These are phyloP conservation scores for Leccinum arenicola DNA, from an alignment of 768 basidiomycete genomes.

Conservation along the genomic window DNA sequence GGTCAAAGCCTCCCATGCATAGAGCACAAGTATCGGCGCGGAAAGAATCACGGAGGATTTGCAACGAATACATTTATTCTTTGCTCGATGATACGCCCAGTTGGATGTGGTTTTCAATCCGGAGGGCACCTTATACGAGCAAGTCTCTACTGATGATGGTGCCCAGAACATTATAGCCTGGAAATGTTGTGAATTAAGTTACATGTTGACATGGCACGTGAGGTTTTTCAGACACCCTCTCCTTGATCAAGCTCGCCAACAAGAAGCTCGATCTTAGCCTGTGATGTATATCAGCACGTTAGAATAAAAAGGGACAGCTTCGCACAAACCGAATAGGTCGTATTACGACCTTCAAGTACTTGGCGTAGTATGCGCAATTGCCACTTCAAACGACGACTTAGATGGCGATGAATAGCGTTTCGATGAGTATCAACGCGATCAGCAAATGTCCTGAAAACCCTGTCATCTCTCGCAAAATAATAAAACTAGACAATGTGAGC, in stretches of 20 bases:
- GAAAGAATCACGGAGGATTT: neutral
- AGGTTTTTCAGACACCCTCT: slow-evolving; percentile 41
- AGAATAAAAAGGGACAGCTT: neutral
- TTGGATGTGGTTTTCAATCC: slow-evolving; percentile 58
- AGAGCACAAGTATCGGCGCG: neutral
- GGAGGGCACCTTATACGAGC: slow-evolving; percentile 80
- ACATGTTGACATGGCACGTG: neutral
- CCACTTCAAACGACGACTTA: slow-evolving; percentile 62
- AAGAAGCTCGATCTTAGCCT: slow-evolving; percentile 67
- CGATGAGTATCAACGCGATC: slow-evolving; percentile 41
- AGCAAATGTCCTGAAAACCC: slow-evolving; percentile 70
- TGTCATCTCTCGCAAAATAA: slow-evolving; percentile 91
- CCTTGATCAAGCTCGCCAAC: slow-evolving; percentile 62
- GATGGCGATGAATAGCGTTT: slow-evolving; percentile 43
- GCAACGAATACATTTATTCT: slow-evolving; percentile 35
- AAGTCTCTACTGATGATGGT: slow-evolving; percentile 15
- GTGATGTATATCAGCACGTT: slow-evolving; percentile 7
- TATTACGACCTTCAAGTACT: slow-evolving; percentile 62
- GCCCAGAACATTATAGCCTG: neutral
- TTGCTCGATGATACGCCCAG: slow-evolving; percentile 78
- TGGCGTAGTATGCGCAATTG: slow-evolving; percentile 64
- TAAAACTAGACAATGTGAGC: slow-evolving; percentile 47
- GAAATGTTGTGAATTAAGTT: neutral
- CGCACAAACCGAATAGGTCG: slow-evolving; percentile 60
- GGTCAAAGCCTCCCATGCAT: neutral